These are phyloP conservation scores for Stygiomarasmius scandens DNA, from an alignment of 1,284 basidiomycete genomes.

Conservation along the genomic window DNA sequence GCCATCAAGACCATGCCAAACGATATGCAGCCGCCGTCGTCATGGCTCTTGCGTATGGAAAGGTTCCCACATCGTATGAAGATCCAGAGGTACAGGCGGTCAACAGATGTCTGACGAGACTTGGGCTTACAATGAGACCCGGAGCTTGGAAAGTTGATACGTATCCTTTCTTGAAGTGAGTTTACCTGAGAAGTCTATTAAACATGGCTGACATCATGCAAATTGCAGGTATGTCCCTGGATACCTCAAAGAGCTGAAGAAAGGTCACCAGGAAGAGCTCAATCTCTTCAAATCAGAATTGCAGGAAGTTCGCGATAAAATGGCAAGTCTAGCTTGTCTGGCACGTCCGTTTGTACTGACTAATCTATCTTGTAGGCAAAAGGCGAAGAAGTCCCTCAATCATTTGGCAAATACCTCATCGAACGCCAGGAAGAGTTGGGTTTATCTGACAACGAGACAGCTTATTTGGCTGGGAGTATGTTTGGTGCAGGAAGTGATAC, in stretches of 20 bases:
- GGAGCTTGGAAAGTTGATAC: slow-evolving; percentile 62
- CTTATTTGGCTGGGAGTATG: slow-evolving; percentile 63
- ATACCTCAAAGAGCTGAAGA: slow-evolving; percentile 53
- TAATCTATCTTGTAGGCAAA: slow-evolving; percentile 28
- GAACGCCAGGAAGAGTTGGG: slow-evolving; percentile 53
- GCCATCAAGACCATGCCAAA: slow-evolving; percentile 35
- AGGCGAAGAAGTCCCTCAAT: slow-evolving; percentile 40
- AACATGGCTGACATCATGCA: background rate
- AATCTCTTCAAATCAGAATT: slow-evolving; percentile 15
- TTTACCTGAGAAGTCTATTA: slow-evolving; percentile 7
- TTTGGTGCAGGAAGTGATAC: slow-evolving; percentile 70
- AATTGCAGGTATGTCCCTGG: slow-evolving; percentile 52
- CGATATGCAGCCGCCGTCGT: slow-evolving; percentile 64
- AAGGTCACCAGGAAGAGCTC: slow-evolving; percentile 39
- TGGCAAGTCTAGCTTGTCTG: slow-evolving; percentile 4
- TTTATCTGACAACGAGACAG: slow-evolving; percentile 54
- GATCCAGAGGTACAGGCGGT: slow-evolving; percentile 62
- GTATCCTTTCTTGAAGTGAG: slow-evolving; percentile 55
- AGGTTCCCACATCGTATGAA: slow-evolving; percentile 49
- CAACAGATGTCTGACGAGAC: slow-evolving; percentile 46
- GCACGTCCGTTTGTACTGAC: background rate
- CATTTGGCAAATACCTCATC: slow-evolving; percentile 59
- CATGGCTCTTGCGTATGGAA: slow-evolving; percentile 68
- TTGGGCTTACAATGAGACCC: slow-evolving; percentile 54
- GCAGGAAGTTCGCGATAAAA: slow-evolving; percentile 16